phyloP scores from a whole-genome alignment of 371 early-diverging fungal genomes.

The Saksenaea oblongispora region DNA sequence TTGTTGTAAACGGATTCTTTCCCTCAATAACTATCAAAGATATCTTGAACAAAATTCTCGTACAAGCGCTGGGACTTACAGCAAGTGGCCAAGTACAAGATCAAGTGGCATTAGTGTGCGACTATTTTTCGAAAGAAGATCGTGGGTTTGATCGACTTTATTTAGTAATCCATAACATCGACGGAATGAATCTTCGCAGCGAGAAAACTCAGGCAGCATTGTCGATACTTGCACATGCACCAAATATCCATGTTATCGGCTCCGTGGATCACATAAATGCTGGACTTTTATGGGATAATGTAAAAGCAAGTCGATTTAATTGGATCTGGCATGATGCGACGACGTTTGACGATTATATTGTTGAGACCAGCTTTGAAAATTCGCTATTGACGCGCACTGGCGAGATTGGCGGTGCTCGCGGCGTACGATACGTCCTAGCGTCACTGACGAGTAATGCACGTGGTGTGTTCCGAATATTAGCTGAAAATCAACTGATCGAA shows the following conservation, averaged over 20 bases:
- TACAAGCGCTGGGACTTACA: conserved; percentile 45
- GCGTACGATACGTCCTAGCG: conserved; percentile 81
- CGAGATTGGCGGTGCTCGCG: conserved; percentile 60
- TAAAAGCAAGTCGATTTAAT: conserved; percentile 65
- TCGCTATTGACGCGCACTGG: conserved; percentile 63
- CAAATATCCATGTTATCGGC: conserved; percentile 77
- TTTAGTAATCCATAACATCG: conserved; percentile 89
- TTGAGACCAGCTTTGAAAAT: conserved; percentile 85
- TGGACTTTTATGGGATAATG: conserved; percentile 85
- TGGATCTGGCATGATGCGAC: conserved; percentile 93
- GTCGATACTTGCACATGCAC: conserved; percentile 64
- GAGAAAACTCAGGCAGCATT: conserved; percentile 70
- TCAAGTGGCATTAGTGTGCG: conserved; percentile 61
- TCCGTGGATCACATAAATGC: conserved; percentile 92
- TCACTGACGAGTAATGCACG: conserved; percentile 83
- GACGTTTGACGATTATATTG: conserved; percentile 78
- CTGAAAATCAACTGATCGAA: conserved; percentile 72
- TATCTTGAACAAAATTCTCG: conserved; percentile 63
- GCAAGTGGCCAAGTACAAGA: conserved; percentile 60
- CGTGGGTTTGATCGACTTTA: conserved; percentile 60
- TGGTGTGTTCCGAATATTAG: conserved; percentile 75
- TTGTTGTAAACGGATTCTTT: conserved; percentile 85
- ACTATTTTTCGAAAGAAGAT: conserved; percentile 57
- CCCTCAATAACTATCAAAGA: conserved; percentile 76
- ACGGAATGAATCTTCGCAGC: conserved; percentile 80